A percentile compares a stretch with the other conserved stretches of the same genome.
Evolutionary conservation across 2,329 filamentous ascomycete genomes (phyloP).

Genomic region (Ophiocordyceps camponoti-rufipedis): DNA sequence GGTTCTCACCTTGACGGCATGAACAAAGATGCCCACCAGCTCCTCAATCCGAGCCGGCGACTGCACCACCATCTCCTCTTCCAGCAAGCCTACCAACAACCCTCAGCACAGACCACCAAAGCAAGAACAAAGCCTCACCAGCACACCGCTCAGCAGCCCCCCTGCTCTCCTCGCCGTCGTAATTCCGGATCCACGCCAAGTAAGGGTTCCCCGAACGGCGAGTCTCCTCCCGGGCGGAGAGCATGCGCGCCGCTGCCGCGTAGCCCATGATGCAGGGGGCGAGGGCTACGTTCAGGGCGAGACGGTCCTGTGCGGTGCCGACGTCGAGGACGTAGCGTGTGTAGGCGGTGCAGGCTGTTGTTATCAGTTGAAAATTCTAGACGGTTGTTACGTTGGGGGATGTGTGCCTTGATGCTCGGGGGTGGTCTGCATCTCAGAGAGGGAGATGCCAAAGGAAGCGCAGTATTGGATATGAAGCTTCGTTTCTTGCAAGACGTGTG

Average conservation of each 20-base stretch:
- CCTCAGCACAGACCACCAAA: no score
- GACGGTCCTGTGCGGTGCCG: constrained; percentile 72
- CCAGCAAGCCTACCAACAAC: constrained; percentile 57
- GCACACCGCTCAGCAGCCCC: constrained; percentile 53
- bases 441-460: constrained; percentile 57
- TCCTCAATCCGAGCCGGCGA: constrained; percentile 64
- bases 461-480: constrained; percentile 71
- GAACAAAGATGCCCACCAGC: constrained; percentile 66
- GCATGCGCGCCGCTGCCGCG: constrained; percentile 54
- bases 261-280: constrained; percentile 87
- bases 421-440: constrained; percentile 50
- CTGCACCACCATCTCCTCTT: constrained; percentile 54
- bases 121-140: constrained; percentile 29
- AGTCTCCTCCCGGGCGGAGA: constrained; percentile 45
- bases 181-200: constrained; percentile 85
- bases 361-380: no score
- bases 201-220: constrained; percentile 51
- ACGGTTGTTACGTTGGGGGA: neutral
- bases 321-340: constrained; percentile 77
- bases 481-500: constrained; percentile 65
- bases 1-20: constrained; percentile 53
- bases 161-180: constrained; percentile 62
- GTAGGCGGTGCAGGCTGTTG: constrained; percentile 60
- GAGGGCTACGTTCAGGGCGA: constrained; percentile 69
- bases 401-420: constrained; percentile 52